phyloP scores from a whole-genome alignment of 495 filamentous ascomycete species.

The Penicillium daleae region DNA sequence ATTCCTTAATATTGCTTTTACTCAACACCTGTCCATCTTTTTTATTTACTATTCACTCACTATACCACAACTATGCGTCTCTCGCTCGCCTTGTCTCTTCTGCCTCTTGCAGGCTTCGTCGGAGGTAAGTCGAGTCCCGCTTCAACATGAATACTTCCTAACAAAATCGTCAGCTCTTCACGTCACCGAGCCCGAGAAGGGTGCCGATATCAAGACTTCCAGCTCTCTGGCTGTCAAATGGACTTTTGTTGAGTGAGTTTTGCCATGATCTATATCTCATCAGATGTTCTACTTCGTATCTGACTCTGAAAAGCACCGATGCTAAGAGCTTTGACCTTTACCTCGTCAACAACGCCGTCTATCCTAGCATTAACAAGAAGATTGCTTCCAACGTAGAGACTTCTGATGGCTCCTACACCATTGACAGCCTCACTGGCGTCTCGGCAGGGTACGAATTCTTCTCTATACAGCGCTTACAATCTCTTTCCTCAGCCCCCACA shows the following conservation, averaged over 20 bases:
- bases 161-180: slow-evolving; percentile 30
- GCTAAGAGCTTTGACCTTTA: slow-evolving; percentile 39
- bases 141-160: not conserved
- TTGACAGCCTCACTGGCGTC: slow-evolving; percentile 27
- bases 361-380: slow-evolving; percentile 49
- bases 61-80: slow-evolving; percentile 28
- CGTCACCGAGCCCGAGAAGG: slow-evolving; percentile 40
- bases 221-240: slow-evolving; percentile 41
- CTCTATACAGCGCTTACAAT: not conserved
- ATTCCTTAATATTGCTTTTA: not conserved
- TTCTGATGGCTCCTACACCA: slow-evolving; percentile 41
- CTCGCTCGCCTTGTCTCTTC: slow-evolving; percentile 24
- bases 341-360: slow-evolving; percentile 45
- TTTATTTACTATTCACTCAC: slow-evolving; percentile 2
- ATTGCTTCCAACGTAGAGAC: slow-evolving; percentile 43
- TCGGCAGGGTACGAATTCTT: slow-evolving; percentile 32
- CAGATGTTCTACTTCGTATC: not conserved
- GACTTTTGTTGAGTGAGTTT: slow-evolving; percentile 39
- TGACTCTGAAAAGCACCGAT: slow-evolving; percentile 35
- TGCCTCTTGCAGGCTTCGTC: slow-evolving; percentile 33
- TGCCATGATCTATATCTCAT: not conserved
- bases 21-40: not conserved
- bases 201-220: slow-evolving; percentile 32
- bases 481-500: not conserved
- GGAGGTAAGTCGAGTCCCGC: slow-evolving; percentile 18